These are phyloP conservation scores for Coelastrella sp. DNA, from an alignment of 139 green algal species.

Conservation along the genomic window DNA sequence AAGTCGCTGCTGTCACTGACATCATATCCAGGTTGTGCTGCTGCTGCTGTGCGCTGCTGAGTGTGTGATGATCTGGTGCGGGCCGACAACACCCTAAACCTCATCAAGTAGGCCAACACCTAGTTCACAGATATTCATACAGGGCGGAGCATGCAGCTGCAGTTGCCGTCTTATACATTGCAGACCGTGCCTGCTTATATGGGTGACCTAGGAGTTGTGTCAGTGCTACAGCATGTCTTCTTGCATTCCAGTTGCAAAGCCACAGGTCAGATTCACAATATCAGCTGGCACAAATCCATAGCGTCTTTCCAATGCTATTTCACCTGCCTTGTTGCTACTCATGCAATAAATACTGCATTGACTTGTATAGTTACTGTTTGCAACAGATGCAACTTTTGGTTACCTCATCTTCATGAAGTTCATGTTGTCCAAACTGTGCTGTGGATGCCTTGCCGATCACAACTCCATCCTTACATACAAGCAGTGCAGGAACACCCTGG, in stretches of 20 bases:
- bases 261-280: not conserved
- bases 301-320: too few species aligned
- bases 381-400: not conserved
- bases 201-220: not conserved
- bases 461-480: constrained; percentile 40
- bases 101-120: constrained; percentile 29
- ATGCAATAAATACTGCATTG: too few species aligned
- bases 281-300: not conserved
- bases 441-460: constrained; percentile 31
- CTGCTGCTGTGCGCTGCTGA: not conserved
- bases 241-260: not conserved
- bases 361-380: too few species aligned
- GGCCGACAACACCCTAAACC: constrained; percentile 22
- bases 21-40: not conserved
- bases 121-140: not conserved
- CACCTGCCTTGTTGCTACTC: too few species aligned
- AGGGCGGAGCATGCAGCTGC: not conserved
- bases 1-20: not conserved
- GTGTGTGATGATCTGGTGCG: not conserved
- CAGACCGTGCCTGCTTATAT: not conserved
- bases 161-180: not conserved
- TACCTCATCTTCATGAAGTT: constrained; percentile 43
- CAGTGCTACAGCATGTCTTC: not conserved
- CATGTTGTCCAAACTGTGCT: constrained; percentile 31
- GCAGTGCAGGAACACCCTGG: constrained; percentile 33